phyloP scores from a whole-genome alignment of 2,329 filamentous ascomycete genomes.

The Aureobasidium sp. region DNA sequence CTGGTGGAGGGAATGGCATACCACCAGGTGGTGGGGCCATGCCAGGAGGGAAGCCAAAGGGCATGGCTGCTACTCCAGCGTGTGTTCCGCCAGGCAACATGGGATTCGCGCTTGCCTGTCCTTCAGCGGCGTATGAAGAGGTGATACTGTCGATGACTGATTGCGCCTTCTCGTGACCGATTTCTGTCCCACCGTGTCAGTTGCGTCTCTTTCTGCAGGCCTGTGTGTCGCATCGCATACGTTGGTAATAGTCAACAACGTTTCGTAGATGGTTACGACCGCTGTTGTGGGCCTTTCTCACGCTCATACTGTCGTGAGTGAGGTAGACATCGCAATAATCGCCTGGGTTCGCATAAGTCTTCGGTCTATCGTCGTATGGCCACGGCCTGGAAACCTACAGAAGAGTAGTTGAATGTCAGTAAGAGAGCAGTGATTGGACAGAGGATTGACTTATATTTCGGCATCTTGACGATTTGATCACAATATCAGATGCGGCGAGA shows the following conservation, averaged over 20 bases:
- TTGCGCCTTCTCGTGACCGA: slow-evolving; percentile 97
- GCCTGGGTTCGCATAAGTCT: slow-evolving; percentile 30
- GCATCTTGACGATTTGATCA: slow-evolving; percentile 14
- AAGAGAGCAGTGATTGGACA: background rate
- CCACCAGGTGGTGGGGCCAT: slow-evolving; percentile 29
- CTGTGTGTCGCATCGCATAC: slow-evolving; percentile 36
- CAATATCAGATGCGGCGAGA: background rate
- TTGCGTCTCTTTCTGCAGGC: background rate
- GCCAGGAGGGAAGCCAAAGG: slow-evolving; percentile 44
- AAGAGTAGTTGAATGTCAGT: slow-evolving; percentile 19
- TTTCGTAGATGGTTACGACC: slow-evolving; percentile 96
- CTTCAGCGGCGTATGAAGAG: slow-evolving; percentile 87
- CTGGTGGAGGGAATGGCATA: slow-evolving; percentile 23
- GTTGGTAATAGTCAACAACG: slow-evolving; percentile 97
- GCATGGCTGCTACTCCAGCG: slow-evolving; percentile 40
- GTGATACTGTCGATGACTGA: slow-evolving; percentile 98
- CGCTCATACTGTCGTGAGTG: slow-evolving; percentile 99
- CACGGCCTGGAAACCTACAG: slow-evolving; percentile 14
- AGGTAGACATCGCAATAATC: slow-evolving; percentile 99
- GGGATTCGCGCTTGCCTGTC: slow-evolving; percentile 76
- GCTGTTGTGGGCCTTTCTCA: slow-evolving; percentile 96
- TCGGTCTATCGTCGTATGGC: background rate
- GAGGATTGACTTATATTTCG: slow-evolving; percentile 19
- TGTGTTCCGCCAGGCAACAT: slow-evolving; percentile 48
- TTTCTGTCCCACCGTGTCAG: slow-evolving; percentile 50